Evolutionary conservation across 306 rosid genomes (phyloP).

Genomic region (Dicorynia guianensis): DNA sequence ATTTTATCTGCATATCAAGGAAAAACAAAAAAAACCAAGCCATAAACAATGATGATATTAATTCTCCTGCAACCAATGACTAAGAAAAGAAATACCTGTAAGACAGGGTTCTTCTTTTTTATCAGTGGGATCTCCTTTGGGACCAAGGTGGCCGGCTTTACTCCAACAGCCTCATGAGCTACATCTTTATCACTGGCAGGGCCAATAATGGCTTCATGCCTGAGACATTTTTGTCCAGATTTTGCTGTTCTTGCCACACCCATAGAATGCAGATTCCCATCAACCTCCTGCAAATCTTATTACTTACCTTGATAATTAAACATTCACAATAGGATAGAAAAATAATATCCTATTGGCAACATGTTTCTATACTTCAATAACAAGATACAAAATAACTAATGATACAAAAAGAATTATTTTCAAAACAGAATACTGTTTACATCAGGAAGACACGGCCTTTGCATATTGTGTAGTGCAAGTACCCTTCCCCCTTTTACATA

Average conservation of each 20-base stretch:
- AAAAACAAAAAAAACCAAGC: constrained; percentile 31
- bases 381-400: constrained; percentile 10
- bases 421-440: background rate
- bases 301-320: constrained; percentile 20
- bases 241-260: constrained; percentile 50
- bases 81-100: constrained; percentile 61
- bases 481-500: background rate
- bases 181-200: constrained; percentile 92
- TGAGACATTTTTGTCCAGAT: constrained; percentile 64
- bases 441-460: constrained; percentile 14
- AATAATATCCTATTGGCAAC: constrained; percentile 7
- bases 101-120: constrained; percentile 76
- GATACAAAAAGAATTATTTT: constrained; percentile 4
- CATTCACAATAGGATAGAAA: constrained; percentile 1
- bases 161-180: constrained; percentile 88
- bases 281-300: constrained; percentile 58
- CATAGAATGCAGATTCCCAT: constrained; percentile 36
- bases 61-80: constrained; percentile 37
- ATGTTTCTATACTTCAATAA: background rate
- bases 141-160: constrained; percentile 77
- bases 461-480: constrained; percentile 1
- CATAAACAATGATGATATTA: constrained; percentile 22
- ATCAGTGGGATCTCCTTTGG: constrained; percentile 91
- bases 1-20: constrained; percentile 67
- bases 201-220: constrained; percentile 76